phyloP scores from a whole-genome alignment of 176 grass and related monocot species.

The Hordeum marinum region DNA sequence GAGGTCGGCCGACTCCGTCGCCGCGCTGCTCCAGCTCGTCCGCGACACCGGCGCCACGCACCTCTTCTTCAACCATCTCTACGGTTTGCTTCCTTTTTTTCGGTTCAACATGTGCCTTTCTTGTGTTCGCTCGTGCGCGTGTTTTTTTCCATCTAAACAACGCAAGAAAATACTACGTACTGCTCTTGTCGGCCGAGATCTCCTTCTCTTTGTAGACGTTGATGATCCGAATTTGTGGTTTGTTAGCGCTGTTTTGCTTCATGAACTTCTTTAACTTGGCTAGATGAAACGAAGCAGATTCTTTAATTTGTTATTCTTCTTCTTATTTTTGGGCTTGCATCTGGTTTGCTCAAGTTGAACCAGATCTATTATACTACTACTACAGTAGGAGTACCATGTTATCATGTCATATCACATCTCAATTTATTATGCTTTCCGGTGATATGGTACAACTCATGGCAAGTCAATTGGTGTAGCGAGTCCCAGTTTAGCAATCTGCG shows the following conservation, averaged over 20 bases:
- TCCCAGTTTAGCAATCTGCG: slow-evolving; percentile 14
- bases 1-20: slow-evolving; percentile 55
- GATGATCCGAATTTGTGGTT: neutral
- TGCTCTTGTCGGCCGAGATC: neutral
- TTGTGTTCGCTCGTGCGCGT: neutral
- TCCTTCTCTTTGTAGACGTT: neutral
- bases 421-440: neutral
- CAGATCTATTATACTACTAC: slow-evolving; percentile 13
- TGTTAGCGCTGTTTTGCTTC: neutral
- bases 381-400: neutral
- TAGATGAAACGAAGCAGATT: slow-evolving; percentile 6
- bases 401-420: neutral
- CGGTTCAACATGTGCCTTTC: neutral
- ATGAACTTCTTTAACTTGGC: neutral
- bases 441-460: too few species aligned
- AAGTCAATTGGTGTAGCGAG: neutral
- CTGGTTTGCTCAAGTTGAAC: slow-evolving; percentile 14
- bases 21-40: slow-evolving; percentile 67
- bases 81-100: slow-evolving; percentile 42
- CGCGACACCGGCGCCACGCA: slow-evolving; percentile 63
- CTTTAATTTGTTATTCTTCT: neutral
- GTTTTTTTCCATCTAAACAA: neutral
- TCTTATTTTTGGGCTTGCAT: neutral
- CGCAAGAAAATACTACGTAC: neutral
- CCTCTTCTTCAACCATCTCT: slow-evolving; percentile 97